Evolutionary conservation across 2,329 filamentous ascomycete species (phyloP).

Genomic region (Coniochaeta ligniaria): DNA sequence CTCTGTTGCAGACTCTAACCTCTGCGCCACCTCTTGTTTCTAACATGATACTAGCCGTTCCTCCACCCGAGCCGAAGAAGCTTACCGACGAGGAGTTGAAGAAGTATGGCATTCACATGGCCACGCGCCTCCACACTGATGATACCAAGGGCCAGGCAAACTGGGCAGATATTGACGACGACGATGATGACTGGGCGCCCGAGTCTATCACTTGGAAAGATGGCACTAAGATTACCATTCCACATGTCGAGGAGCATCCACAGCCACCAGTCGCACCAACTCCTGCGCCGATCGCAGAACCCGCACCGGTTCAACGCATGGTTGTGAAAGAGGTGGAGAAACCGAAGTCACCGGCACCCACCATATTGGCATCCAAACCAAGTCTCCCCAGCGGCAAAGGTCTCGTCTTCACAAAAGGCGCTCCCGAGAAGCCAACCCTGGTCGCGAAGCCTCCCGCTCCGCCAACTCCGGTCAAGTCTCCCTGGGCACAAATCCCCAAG

Average conservation of each 20-base stretch:
- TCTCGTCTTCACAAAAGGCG: constrained; percentile 54
- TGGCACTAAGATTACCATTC: constrained; percentile 73
- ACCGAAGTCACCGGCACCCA: constrained; percentile 33
- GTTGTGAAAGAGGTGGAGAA: constrained; percentile 29
- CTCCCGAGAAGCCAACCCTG: constrained; percentile 63
- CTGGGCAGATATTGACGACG: constrained; percentile 86
- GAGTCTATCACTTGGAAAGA: constrained; percentile 85
- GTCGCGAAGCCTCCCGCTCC: constrained; percentile 64
- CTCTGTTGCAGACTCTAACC: background rate
- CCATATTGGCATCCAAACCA: background rate
- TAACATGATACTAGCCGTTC: constrained; percentile 38
- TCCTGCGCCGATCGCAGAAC: constrained; percentile 19
- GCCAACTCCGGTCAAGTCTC: constrained; percentile 73
- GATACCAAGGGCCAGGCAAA: constrained; percentile 69
- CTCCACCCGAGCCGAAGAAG: constrained; percentile 67
- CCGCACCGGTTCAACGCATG: constrained; percentile 16
- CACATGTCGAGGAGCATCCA: constrained; percentile 48
- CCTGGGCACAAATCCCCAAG: constrained; percentile 82
- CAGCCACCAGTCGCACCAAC: constrained; percentile 13
- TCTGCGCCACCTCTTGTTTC: constrained; percentile 1
- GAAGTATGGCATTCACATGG: constrained; percentile 81
- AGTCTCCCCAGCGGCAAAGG: constrained; percentile 36
- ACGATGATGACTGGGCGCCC: constrained; percentile 81
- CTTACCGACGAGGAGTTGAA: constrained; percentile 83
- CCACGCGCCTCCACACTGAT: constrained; percentile 69